Evolutionary conservation across 2,329 filamentous ascomycete genomes (phyloP).

Genomic region (Aureobasidium sp.): DNA sequence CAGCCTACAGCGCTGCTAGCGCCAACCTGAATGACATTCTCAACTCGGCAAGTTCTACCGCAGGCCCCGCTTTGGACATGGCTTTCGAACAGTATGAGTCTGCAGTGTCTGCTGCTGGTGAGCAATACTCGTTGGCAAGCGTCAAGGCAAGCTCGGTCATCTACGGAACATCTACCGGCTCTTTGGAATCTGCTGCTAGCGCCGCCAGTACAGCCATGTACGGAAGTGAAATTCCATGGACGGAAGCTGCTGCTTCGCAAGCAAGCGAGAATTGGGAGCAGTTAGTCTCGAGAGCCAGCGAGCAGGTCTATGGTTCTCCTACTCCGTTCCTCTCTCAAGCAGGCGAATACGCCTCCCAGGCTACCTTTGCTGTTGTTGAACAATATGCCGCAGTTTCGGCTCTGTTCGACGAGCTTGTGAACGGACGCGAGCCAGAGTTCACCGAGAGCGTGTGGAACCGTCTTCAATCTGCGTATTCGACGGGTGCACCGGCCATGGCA

Average conservation of each 20-base stretch:
- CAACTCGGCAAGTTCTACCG: constrained; percentile 22
- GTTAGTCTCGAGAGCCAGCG: constrained; percentile 58
- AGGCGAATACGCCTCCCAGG: constrained; percentile 54
- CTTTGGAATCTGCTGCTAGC: constrained; percentile 47
- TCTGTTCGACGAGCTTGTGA: constrained; percentile 68
- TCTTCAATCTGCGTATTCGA: constrained; percentile 65
- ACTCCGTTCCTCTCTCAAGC: constrained; percentile 47
- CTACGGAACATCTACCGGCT: constrained; percentile 48
- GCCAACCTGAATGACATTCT: constrained; percentile 25
- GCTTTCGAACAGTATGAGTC: constrained; percentile 27
- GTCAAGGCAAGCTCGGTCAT: constrained; percentile 44
- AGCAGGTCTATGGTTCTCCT: constrained; percentile 63
- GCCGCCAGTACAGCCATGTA: constrained; percentile 40
- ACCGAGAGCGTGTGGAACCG: constrained; percentile 72
- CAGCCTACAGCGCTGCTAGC: constrained; percentile 29
- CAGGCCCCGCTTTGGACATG: constrained; percentile 24
- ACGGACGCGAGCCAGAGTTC: constrained; percentile 72
- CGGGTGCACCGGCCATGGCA: constrained; percentile 52
- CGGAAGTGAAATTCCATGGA: constrained; percentile 44
- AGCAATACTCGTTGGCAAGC: constrained; percentile 40
- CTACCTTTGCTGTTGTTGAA: constrained; percentile 52
- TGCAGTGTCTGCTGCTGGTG: constrained; percentile 26
- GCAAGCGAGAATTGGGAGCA: constrained; percentile 58
- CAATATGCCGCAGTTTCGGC: constrained; percentile 65
- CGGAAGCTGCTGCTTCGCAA: constrained; percentile 49